phyloP scores from a whole-genome alignment of 1,284 basidiomycete species.

The Microbotryum scabiosae region DNA sequence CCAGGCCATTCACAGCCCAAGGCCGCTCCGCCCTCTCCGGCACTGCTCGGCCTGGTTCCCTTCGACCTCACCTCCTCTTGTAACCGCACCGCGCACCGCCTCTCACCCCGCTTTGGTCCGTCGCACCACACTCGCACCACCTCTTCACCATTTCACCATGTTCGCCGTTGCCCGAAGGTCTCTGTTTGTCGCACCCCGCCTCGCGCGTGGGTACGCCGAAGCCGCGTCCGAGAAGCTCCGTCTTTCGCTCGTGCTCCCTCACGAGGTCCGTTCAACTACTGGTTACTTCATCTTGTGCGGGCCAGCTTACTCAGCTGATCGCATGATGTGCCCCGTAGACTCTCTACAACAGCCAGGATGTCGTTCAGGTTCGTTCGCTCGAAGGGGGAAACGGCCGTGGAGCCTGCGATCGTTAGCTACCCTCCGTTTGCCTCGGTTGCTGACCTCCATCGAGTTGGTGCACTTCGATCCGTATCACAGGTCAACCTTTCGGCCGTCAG shows the following conservation, averaged over 20 bases:
- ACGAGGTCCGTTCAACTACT: constrained; percentile 60
- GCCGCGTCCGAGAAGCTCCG: constrained; percentile 69
- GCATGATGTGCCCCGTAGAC: constrained; percentile 48
- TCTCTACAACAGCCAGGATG: constrained; percentile 76
- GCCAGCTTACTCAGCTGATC: background rate
- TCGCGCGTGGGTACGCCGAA: constrained; percentile 60
- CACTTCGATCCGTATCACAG: constrained; percentile 44
- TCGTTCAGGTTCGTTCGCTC: constrained; percentile 44
- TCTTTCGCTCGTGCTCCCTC: constrained; percentile 81
- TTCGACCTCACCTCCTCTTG: background rate
- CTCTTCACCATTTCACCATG: background rate
- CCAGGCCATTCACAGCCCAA: no score
- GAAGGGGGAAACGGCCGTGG: no score
- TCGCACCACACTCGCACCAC: background rate
- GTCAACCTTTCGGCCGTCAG: constrained; percentile 86
- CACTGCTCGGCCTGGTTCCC: no score
- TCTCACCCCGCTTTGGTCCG: background rate
- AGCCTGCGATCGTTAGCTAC: no score
- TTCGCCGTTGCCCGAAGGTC: constrained; percentile 6
- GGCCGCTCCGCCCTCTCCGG: no score
- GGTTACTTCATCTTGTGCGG: background rate
- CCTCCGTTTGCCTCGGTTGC: no score
- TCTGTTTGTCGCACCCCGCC: constrained; percentile 10
- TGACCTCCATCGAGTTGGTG: no score
- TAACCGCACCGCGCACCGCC: no score